Conservation (phyloP, 2,329 filamentous ascomycete genomes). For the Sclerotinia minor region DNA sequence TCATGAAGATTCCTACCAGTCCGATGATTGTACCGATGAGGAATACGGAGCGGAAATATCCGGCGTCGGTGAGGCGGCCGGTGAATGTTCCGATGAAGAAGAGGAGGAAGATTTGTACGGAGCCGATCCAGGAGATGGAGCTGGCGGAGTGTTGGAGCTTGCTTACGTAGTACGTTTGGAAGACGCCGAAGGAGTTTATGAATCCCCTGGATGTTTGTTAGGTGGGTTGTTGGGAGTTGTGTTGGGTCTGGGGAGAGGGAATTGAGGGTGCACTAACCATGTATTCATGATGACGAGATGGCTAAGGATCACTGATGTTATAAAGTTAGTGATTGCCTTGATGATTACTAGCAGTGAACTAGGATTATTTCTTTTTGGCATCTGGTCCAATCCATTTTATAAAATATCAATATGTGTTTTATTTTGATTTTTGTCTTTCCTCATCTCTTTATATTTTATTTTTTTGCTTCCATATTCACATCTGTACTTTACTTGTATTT, state of each 20-base stretch:
- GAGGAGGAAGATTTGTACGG: slow-evolving; percentile 47
- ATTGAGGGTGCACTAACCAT: slow-evolving; percentile 28
- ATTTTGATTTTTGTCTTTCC: background rate
- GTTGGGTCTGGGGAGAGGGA: background rate
- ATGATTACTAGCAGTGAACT: background rate
- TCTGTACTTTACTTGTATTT: background rate
- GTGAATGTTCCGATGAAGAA: slow-evolving; percentile 47
- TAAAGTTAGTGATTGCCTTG: background rate
- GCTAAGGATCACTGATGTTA: slow-evolving; percentile 28
- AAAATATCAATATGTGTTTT: background rate
- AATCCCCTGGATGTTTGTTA: slow-evolving; percentile 38
- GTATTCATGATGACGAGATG: slow-evolving; percentile 41
- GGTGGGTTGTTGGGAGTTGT: background rate
- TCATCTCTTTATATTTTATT: background rate
- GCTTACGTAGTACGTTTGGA: slow-evolving; percentile 48
- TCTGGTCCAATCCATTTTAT: background rate
- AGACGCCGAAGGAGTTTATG: slow-evolving; percentile 47
- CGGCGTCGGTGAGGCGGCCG: slow-evolving; percentile 45
- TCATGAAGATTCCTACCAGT: slow-evolving; percentile 46
- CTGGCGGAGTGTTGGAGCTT: slow-evolving; percentile 41
- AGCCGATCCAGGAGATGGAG: slow-evolving; percentile 50
- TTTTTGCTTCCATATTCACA: background rate
- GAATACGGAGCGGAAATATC: slow-evolving; percentile 42
- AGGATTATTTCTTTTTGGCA: background rate
- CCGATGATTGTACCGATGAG: slow-evolving; percentile 38